Conservation (phyloP, 768 basidiomycete species). For the Brasilioporus rufonigricans region DNA sequence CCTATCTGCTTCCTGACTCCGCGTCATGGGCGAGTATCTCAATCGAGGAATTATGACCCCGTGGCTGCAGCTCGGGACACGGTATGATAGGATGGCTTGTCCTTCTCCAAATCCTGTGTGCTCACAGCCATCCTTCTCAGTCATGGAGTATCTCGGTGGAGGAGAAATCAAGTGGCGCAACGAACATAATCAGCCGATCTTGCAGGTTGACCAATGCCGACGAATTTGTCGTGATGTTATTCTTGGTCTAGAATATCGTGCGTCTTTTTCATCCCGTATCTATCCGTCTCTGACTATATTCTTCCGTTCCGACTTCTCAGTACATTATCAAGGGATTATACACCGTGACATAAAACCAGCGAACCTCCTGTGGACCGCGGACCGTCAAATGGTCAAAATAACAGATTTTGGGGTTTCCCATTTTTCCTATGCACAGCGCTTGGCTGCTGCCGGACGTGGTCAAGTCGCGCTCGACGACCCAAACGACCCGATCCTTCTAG, state of each 20-base stretch:
- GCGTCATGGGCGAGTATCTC: slow-evolving; percentile 31
- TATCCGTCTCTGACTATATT: slow-evolving; percentile 2
- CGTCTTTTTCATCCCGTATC: slow-evolving; percentile 35
- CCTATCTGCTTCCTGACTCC: slow-evolving; percentile 24
- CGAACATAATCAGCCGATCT: slow-evolving; percentile 60
- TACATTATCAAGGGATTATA: slow-evolving; percentile 97
- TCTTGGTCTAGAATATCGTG: slow-evolving; percentile 92
- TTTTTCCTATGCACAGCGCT: slow-evolving; percentile 85
- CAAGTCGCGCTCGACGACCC: slow-evolving; percentile 39
- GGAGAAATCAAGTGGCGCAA: slow-evolving; percentile 93
- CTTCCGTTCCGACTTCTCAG: slow-evolving; percentile 39
- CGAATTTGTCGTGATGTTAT: slow-evolving; percentile 91
- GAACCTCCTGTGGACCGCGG: slow-evolving; percentile 88
- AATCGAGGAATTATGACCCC: slow-evolving; percentile 31
- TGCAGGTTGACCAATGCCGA: slow-evolving; percentile 79
- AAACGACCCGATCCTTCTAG: slow-evolving; percentile 65
- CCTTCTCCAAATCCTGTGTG: slow-evolving; percentile 4
- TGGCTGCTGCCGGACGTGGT: slow-evolving; percentile 56
- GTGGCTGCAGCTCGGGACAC: slow-evolving; percentile 32
- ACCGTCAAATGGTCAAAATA: slow-evolving; percentile 91
- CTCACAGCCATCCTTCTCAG: slow-evolving; percentile 41
- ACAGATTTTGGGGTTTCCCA: slow-evolving; percentile 98
- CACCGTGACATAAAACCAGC: slow-evolving; percentile 99
- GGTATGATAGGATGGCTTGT: slow-evolving; percentile 27
- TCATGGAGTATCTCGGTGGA: slow-evolving; percentile 95